phyloP scores from a whole-genome alignment of 345 rosid genomes.

The Cardamine chenopodiifolia region DNA sequence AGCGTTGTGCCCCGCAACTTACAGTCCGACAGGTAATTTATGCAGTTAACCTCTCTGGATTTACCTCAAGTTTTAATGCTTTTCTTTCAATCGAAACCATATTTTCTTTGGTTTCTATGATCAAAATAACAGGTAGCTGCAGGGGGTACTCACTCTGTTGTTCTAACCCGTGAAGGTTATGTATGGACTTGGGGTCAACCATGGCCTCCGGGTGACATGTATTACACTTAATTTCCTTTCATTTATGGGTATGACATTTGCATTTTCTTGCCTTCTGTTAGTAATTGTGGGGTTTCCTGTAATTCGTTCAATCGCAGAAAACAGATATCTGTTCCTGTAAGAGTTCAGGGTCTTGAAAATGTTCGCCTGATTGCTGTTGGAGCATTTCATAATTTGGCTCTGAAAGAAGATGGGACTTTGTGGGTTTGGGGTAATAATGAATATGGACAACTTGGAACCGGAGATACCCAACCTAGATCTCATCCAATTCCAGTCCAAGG shows the following conservation, averaged over 20 bases:
- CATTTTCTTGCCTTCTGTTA: constrained; percentile 6
- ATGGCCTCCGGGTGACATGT: constrained; percentile 99
- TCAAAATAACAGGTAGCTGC: constrained; percentile 78
- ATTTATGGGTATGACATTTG: not conserved
- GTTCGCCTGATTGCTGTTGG: constrained; percentile 92
- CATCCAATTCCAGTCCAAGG: constrained; percentile 92
- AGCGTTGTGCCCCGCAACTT: constrained; percentile 90
- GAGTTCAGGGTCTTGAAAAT: constrained; percentile 96
- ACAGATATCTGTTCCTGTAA: constrained; percentile 94
- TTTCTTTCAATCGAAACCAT: not conserved
- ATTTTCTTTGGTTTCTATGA: not conserved
- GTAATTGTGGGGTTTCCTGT: not conserved
- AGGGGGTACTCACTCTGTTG: constrained; percentile 99
- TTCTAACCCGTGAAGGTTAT: constrained; percentile 84
- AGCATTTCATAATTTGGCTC: constrained; percentile 98
- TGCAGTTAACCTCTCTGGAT: constrained; percentile 4
- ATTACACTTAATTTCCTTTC: constrained; percentile 22
- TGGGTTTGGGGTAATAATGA: constrained; percentile 99
- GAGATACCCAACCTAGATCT: constrained; percentile 99
- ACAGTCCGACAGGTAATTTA: constrained; percentile 78
- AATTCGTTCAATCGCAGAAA: constrained; percentile 55
- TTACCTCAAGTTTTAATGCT: not conserved
- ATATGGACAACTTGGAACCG: constrained; percentile 99
- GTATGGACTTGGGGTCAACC: constrained; percentile 99
- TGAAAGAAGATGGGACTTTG: constrained; percentile 86